Evolutionary conservation across 225 moss, liverwort and hornwort genomes (phyloP), one percentile per base, ranked within the genome.

Genomic region (Takakia lepidozioides): DNA sequence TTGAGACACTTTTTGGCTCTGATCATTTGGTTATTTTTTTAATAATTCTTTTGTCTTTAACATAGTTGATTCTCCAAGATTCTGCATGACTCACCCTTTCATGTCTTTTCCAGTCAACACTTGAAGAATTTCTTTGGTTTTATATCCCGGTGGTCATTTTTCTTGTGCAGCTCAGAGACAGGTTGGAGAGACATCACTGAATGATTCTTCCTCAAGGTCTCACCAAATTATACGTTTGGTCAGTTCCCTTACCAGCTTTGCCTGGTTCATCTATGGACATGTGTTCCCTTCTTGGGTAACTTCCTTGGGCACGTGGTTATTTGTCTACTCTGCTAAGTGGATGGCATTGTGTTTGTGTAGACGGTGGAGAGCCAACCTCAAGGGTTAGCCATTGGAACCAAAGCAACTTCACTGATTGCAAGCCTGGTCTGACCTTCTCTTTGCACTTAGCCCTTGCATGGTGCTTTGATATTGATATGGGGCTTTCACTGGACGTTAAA

Each of bases 201-300:
- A 91, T 58, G 98, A 98, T 42, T 87, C 56, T 39, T 91, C 91
- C 34, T 98, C 98, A 18, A 71, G 98, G 53, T 98, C 98, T 15
- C 98, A 98, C 60, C 91, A 98, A 58, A 98, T 98, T 32, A 91
- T 98, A 48, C 71, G 98, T 61, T 43, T 89, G 88, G 92, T 93
- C 42, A 68, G 75, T 72, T 42, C 2, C 29, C 43, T 3, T 25
- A 13, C 0, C 58, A 23, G 16, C 36, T 6, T 43, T 16, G 7
- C 43, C 16, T 16, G 7, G 43, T 43, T 43, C 8, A 8, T 8
- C 16, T 43, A 6, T 17, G 16, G 16, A 5, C 18, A 2, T 36
- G n/a, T n/a, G n/a, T 16, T 2, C 38, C 19, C 9, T 42, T 56
- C 19, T n/a, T 23, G 41, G 26, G 25, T 15, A 10, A 29, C 25